These are phyloP conservation scores for Huntiella abstrusa DNA, from an alignment of 2,329 filamentous ascomycete species.

Conservation along the genomic window DNA sequence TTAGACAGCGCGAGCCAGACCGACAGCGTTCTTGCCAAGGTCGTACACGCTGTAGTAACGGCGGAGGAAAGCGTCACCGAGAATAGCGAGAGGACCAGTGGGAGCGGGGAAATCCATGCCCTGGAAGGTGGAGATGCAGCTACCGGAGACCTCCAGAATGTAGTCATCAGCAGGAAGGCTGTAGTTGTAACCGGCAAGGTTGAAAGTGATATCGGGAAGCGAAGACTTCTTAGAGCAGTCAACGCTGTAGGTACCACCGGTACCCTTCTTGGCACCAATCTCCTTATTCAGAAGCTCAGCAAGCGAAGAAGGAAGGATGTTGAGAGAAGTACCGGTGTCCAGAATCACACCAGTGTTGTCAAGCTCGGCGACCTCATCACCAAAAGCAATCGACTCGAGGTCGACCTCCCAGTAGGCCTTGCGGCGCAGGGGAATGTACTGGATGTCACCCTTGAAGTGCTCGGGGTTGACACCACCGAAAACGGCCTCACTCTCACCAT, in stretches of 20 bases:
- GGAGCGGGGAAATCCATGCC: conserved; percentile 85
- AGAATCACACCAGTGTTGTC: conserved; percentile 93
- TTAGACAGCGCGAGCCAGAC: conserved; percentile 65
- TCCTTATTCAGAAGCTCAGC: conserved; percentile 94
- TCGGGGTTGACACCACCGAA: conserved; percentile 77
- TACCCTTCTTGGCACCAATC: conserved; percentile 96
- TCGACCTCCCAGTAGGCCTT: conserved; percentile 99
- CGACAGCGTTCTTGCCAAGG: conserved; percentile 72
- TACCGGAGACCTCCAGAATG: conserved; percentile 85
- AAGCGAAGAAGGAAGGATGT: conserved; percentile 76
- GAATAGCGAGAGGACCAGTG: conserved; percentile 78
- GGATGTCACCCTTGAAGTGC: conserved; percentile 70
- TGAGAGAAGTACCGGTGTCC: conserved; percentile 94
- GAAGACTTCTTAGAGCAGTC: conserved; percentile 70
- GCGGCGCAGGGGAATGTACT: conserved; percentile 82
- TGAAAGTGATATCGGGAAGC: conserved; percentile 85
- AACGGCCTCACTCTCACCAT: conserved; percentile 63
- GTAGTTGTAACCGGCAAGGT: conserved; percentile 80
- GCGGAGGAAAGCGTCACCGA: conserved; percentile 73
- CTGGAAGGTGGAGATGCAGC: conserved; percentile 95
- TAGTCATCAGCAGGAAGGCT: conserved; percentile 79
- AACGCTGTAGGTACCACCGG: conserved; percentile 88
- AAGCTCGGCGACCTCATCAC: conserved; percentile 68
- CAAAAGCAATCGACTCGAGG: conserved; percentile 77
- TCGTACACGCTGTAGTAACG: conserved; percentile 95